A percentile compares a stretch with the other conserved stretches of the same genome.
Conservation (phyloP, 495 filamentous ascomycete species). For the Hypoxylon crocopeplum region DNA sequence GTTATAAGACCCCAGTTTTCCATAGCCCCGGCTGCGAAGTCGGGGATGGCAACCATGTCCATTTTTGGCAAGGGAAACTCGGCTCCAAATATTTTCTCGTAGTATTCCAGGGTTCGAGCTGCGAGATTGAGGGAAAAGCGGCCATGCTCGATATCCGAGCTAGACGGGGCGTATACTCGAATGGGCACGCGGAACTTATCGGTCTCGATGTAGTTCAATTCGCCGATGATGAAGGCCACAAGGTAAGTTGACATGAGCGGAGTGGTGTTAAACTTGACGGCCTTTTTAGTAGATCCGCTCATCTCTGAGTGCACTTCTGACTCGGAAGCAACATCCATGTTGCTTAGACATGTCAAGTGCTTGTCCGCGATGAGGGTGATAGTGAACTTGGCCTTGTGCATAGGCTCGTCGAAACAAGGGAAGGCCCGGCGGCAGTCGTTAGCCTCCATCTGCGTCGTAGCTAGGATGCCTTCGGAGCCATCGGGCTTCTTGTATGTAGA, state of each 20-base stretch:
- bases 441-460: slow-evolving; percentile 84
- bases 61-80: slow-evolving; percentile 81
- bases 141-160: slow-evolving; percentile 70
- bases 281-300: slow-evolving; percentile 65
- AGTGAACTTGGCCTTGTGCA: slow-evolving; percentile 75
- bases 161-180: slow-evolving; percentile 70
- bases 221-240: slow-evolving; percentile 76
- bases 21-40: slow-evolving; percentile 94
- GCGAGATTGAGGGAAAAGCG: slow-evolving; percentile 73
- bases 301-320: slow-evolving; percentile 63
- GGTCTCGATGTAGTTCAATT: slow-evolving; percentile 77
- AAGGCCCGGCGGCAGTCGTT: slow-evolving; percentile 78
- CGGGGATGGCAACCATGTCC: slow-evolving; percentile 98
- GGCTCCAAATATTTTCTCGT: slow-evolving; percentile 77
- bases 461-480: slow-evolving; percentile 68
- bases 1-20: slow-evolving; percentile 99
- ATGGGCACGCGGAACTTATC: slow-evolving; percentile 76
- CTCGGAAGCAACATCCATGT: slow-evolving; percentile 78
- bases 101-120: slow-evolving; percentile 71
- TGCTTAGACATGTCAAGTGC: slow-evolving; percentile 75
- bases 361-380: slow-evolving; percentile 77
- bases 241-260: slow-evolving; percentile 82
- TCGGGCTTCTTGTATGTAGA: slow-evolving; percentile 74
- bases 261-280: slow-evolving; percentile 75
- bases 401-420: slow-evolving; percentile 81